Evolutionary conservation across 2,329 filamentous ascomycete genomes (phyloP).

Genomic region (Apiospora arundinis): DNA sequence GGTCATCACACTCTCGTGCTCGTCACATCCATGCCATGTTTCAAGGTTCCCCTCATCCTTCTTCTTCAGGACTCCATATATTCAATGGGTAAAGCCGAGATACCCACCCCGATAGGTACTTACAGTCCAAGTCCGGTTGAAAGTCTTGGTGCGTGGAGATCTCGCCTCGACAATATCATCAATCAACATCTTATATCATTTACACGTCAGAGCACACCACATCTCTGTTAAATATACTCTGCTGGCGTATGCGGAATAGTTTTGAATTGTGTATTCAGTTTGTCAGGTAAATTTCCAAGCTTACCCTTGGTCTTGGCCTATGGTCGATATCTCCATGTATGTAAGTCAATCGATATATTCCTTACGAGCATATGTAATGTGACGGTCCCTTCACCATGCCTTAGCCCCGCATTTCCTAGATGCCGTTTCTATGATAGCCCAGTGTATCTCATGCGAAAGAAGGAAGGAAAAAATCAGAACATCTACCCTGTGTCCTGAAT

Average conservation of each 20-base stretch:
- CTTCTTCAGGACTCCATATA: conserved; percentile 5
- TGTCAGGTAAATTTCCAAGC: background rate
- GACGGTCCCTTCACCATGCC: background rate
- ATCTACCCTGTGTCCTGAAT: background rate
- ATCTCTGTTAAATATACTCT: conserved; percentile 1
- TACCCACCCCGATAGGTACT: conserved; percentile 3
- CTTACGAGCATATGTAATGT: background rate
- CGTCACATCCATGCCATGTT: conserved; percentile 18
- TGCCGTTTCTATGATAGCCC: background rate
- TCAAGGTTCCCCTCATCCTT: conserved; percentile 18
- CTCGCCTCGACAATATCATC: background rate
- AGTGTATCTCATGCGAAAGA: background rate
- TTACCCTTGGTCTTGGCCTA: background rate
- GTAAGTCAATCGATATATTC: background rate
- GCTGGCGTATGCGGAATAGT: too few species aligned
- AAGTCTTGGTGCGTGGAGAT: conserved; percentile 6
- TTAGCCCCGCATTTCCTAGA: background rate
- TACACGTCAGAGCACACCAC: conserved; percentile 22
- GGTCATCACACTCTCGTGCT: background rate
- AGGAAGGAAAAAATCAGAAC: background rate
- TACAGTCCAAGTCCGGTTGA: background rate
- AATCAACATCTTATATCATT: conserved; percentile 24
- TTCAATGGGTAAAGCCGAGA: conserved; percentile 14
- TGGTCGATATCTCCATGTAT: background rate
- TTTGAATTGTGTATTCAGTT: too few species aligned